Evolutionary conservation across 2,329 filamentous ascomycete species (phyloP).

Genomic region (Xylariales sp.): DNA sequence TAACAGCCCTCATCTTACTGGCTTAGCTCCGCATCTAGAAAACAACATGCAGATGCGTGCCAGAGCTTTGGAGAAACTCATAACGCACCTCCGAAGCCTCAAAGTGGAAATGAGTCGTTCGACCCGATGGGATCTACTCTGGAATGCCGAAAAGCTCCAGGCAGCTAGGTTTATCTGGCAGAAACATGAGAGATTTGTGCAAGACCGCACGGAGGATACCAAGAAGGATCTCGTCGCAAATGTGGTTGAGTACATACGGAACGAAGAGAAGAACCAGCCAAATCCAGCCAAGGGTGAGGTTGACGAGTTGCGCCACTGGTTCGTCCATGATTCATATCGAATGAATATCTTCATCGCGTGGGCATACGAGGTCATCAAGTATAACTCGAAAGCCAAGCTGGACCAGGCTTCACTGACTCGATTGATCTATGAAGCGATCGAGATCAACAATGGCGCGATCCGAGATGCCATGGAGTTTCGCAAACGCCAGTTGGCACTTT

Average conservation of each 20-base stretch:
- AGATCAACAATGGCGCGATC: slow-evolving; percentile 65
- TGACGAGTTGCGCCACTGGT: slow-evolving; percentile 81
- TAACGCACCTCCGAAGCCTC: slow-evolving; percentile 63
- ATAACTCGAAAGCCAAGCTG: slow-evolving; percentile 59
- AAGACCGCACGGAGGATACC: slow-evolving; percentile 52
- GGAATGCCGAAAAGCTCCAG: slow-evolving; percentile 84
- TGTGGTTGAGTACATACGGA: slow-evolving; percentile 71
- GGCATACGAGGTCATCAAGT: slow-evolving; percentile 72
- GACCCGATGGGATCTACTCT: slow-evolving; percentile 77
- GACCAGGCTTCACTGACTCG: slow-evolving; percentile 51
- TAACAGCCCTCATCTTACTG: slow-evolving; percentile 68
- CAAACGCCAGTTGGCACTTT: slow-evolving; percentile 60
- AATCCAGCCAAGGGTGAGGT: slow-evolving; percentile 64
- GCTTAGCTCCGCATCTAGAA: slow-evolving; percentile 70
- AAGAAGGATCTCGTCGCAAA: slow-evolving; percentile 70
- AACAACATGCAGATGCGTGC: slow-evolving; percentile 73
- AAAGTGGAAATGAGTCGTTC: slow-evolving; percentile 61
- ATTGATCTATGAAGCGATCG: slow-evolving; percentile 63
- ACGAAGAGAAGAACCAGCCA: slow-evolving; percentile 68
- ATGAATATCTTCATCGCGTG: slow-evolving; percentile 75
- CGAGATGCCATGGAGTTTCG: slow-evolving; percentile 68
- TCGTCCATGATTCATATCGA: slow-evolving; percentile 69
- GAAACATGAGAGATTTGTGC: slow-evolving; percentile 66
- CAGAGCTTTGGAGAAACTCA: slow-evolving; percentile 70
- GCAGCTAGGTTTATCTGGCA: slow-evolving; percentile 79